These are phyloP conservation scores for Phaffia rhodozyma DNA, from an alignment of 1,284 basidiomycete genomes.

Conservation along the genomic window DNA sequence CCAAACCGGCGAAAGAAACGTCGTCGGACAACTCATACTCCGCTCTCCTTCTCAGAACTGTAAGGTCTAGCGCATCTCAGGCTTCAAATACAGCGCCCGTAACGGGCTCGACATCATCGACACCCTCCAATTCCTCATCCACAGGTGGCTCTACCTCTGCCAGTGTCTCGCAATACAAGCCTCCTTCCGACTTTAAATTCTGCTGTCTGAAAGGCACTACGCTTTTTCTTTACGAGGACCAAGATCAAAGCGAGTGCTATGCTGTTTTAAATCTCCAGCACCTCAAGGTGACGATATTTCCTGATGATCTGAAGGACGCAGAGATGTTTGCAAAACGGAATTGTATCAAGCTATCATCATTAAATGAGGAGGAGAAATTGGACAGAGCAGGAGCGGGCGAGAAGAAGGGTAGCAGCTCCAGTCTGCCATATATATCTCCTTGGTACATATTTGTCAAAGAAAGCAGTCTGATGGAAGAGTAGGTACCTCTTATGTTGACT, in stretches of 20 bases:
- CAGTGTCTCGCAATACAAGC: constrained; percentile 78
- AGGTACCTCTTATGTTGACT: not conserved
- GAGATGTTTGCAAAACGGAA: constrained; percentile 82
- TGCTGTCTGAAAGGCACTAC: constrained; percentile 16
- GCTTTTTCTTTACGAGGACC: not conserved
- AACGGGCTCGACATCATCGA: no score
- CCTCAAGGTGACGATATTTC: not conserved
- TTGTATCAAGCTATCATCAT: constrained; percentile 62
- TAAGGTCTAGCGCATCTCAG: not conserved
- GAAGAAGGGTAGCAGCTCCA: constrained; percentile 39
- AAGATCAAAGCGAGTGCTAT: not conserved
- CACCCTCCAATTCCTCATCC: not conserved
- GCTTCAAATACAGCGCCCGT: not conserved
- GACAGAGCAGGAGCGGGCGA: constrained; percentile 36
- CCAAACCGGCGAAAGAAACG: not conserved
- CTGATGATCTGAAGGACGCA: constrained; percentile 48
- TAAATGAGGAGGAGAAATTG: constrained; percentile 36
- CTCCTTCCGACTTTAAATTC: constrained; percentile 63
- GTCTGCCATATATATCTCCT: constrained; percentile 41
- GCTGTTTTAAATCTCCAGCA: not conserved
- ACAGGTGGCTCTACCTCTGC: constrained; percentile 62
- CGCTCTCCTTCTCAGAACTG: not conserved
- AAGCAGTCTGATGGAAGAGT: constrained; percentile 59
- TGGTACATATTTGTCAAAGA: constrained; percentile 84
- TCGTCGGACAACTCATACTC: constrained; percentile 1